Conservation (phyloP, 1,139 yeast genomes). For the Wickerhamiella pararugosa region DNA sequence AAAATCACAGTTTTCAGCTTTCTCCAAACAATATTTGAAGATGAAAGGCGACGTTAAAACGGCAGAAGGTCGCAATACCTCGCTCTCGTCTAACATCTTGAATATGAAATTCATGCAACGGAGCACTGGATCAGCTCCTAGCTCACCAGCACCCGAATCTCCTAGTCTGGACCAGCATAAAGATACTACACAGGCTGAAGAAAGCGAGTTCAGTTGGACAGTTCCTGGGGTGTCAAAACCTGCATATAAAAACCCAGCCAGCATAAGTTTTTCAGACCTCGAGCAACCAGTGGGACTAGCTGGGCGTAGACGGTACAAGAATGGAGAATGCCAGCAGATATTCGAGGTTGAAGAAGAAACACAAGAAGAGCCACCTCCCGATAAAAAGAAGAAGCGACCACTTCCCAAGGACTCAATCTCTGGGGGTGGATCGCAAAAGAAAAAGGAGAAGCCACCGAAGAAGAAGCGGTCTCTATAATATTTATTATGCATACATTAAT, state of each 20-base stretch:
- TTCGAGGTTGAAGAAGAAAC: constrained; percentile 2
- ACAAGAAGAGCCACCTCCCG: constrained; percentile 1
- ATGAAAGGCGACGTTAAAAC: no score
- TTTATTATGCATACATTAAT: constrained; percentile 1
- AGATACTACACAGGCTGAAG: no score
- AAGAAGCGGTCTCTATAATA: constrained; percentile 3
- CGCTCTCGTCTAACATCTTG: constrained; percentile 15
- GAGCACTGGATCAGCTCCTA: neutral
- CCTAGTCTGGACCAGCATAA: no score
- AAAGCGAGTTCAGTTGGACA: no score
- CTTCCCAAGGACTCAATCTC: neutral
- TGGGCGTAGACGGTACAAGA: constrained; percentile 8
- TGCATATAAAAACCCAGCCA: neutral
- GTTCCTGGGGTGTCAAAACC: no score
- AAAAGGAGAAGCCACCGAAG: neutral
- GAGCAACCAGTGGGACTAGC: neutral
- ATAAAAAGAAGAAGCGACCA: neutral
- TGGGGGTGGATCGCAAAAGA: neutral
- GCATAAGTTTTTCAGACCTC: constrained; percentile 6
- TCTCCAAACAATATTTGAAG: no score
- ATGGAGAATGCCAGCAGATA: constrained; percentile 8
- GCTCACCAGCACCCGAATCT: no score
- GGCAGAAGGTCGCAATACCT: constrained; percentile 1
- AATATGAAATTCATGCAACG: constrained; percentile 17
- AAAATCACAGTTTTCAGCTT: no score